phyloP scores from a whole-genome alignment of 495 filamentous ascomycete genomes.

The Talaromyces liani region DNA sequence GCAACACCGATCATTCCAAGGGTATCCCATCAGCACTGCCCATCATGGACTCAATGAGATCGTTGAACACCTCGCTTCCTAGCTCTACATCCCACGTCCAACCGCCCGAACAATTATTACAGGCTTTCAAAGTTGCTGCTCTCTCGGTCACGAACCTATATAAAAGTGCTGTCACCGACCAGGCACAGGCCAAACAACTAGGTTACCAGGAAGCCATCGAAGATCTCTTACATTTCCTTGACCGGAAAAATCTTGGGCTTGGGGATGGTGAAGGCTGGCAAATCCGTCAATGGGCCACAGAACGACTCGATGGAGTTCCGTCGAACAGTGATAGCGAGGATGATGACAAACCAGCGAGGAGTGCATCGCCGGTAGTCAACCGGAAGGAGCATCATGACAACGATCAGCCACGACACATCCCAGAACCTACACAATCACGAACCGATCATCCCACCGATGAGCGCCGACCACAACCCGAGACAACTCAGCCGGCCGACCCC shows the following conservation, averaged over 20 bases:
- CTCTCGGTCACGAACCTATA: slow-evolving; percentile 94
- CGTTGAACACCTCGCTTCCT: slow-evolving; percentile 62
- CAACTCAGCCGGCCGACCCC: slow-evolving; percentile 20
- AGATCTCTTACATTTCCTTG: slow-evolving; percentile 76
- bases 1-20: background rate
- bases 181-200: slow-evolving; percentile 61
- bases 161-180: slow-evolving; percentile 74
- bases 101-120: slow-evolving; percentile 71
- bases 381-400: slow-evolving; percentile 41
- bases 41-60: slow-evolving; percentile 68
- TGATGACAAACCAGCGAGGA: slow-evolving; percentile 52
- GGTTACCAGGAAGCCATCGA: slow-evolving; percentile 95
- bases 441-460: slow-evolving; percentile 39
- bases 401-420: slow-evolving; percentile 22
- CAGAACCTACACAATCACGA: slow-evolving; percentile 32
- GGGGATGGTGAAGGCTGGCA: slow-evolving; percentile 74
- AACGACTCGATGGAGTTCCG: slow-evolving; percentile 59
- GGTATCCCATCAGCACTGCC: background rate
- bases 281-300: slow-evolving; percentile 78
- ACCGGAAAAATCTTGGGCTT: slow-evolving; percentile 68
- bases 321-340: slow-evolving; percentile 64
- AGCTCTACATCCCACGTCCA: slow-evolving; percentile 46
- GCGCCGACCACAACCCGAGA: slow-evolving; percentile 17
- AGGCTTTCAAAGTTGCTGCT: slow-evolving; percentile 86
- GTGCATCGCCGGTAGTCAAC: slow-evolving; percentile 54